Evolutionary conservation across 2,329 filamentous ascomycete genomes (phyloP).

Genomic region (Fusarium marasasianum): DNA sequence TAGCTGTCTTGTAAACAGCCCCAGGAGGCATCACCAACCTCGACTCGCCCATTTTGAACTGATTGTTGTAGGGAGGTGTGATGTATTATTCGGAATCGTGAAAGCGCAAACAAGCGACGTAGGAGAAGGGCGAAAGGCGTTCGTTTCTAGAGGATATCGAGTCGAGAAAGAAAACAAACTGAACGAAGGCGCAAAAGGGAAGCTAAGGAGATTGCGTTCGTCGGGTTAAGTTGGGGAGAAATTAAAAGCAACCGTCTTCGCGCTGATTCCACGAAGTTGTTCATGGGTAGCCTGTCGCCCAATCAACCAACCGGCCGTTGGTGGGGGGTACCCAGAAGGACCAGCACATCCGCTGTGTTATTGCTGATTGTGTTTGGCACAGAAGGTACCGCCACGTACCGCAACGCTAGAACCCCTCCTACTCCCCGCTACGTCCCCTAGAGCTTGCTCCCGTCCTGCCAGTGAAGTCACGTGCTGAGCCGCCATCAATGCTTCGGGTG

Average conservation of each 20-base stretch:
- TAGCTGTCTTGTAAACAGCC: neutral
- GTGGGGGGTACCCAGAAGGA: conserved; percentile 42
- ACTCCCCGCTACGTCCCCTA: conserved; percentile 12
- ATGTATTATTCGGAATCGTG: conserved; percentile 27
- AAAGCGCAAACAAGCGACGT: neutral
- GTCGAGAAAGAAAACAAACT: neutral
- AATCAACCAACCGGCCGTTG: conserved; percentile 43
- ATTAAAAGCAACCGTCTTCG: conserved; percentile 42
- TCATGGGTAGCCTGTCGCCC: conserved; percentile 38
- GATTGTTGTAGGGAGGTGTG: conserved; percentile 15
- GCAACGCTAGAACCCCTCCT: conserved; percentile 18
- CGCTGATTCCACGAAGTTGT: conserved; percentile 41
- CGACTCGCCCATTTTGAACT: conserved; percentile 59
- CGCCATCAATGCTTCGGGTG: neutral
- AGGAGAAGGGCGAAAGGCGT: neutral
- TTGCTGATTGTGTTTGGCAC: conserved; percentile 8
- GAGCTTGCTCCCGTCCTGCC: conserved; percentile 1
- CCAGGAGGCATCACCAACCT: conserved; percentile 47
- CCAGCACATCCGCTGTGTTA: conserved; percentile 14
- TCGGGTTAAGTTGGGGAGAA: conserved; percentile 41
- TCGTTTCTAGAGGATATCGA: conserved; percentile 6
- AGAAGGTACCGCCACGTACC: conserved; percentile 30
- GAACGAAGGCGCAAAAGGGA: conserved; percentile 14
- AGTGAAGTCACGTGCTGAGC: conserved; percentile 30
- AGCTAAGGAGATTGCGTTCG: conserved; percentile 37